Percentiles rank a stretch among this genome's conserved stretches.
These are phyloP conservation scores for Austroboletus festivus DNA, from an alignment of 768 basidiomycete genomes.

Conservation along the genomic window DNA sequence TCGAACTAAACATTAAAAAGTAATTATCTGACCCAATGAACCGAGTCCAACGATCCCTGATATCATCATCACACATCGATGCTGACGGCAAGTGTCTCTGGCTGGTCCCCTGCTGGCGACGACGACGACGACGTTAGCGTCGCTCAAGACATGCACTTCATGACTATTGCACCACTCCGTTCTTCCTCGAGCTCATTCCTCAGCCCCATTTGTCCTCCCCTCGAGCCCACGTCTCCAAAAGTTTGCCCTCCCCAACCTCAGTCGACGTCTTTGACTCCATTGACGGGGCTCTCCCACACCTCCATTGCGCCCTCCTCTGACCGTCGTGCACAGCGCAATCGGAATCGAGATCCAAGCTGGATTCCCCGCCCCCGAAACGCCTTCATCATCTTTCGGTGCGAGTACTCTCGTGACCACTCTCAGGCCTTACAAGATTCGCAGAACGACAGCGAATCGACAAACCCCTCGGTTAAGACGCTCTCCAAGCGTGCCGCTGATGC, in stretches of 20 bases:
- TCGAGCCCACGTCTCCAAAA: conserved; percentile 1
- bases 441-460: conserved; percentile 20
- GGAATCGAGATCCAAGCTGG: conserved; percentile 50
- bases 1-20: neutral
- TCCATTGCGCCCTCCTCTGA: conserved; percentile 37
- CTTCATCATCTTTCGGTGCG: conserved; percentile 72
- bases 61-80: conserved; percentile 2
- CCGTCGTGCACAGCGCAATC: conserved; percentile 38
- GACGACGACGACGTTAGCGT: conserved; percentile 30
- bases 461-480: conserved; percentile 47
- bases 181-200: conserved; percentile 2
- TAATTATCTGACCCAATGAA: neutral
- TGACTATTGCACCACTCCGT: conserved; percentile 3
- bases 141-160: conserved; percentile 15
- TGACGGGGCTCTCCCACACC: neutral
- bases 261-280: neutral
- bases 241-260: neutral
- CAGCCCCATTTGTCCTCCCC: conserved; percentile 15
- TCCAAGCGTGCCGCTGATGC: conserved; percentile 77
- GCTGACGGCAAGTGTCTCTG: conserved; percentile 7
- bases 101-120: conserved; percentile 29
- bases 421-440: conserved; percentile 35
- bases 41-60: neutral
- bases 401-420: conserved; percentile 51
- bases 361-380: conserved; percentile 67